phyloP scores from a whole-genome alignment of 2,329 filamentous ascomycete species.

The Leptographium lundbergii region DNA sequence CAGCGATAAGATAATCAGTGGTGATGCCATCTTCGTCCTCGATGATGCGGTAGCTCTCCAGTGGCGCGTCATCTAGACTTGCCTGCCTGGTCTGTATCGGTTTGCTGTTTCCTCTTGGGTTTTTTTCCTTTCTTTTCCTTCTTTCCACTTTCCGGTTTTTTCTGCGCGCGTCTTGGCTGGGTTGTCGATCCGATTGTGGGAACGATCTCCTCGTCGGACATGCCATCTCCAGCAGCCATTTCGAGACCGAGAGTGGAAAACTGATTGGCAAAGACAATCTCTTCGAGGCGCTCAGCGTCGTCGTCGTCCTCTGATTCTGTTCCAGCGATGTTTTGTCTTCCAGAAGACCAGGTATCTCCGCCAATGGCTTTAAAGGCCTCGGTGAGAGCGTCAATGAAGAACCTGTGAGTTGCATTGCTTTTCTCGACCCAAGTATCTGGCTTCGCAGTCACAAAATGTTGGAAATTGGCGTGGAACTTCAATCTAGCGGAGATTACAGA shows the following conservation, averaged over 20 bases:
- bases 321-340: background rate
- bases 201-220: background rate
- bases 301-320: constrained; percentile 11
- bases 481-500: constrained; percentile 25
- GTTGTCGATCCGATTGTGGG: too few relatives aligned
- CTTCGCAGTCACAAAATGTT: constrained; percentile 18
- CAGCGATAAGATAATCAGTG: constrained; percentile 31
- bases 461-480: constrained; percentile 17
- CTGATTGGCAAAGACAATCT: constrained; percentile 17
- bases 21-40: constrained; percentile 19
- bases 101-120: constrained; percentile 14
- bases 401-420: constrained; percentile 26
- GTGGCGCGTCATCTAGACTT: constrained; percentile 23
- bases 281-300: constrained; percentile 9
- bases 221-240: constrained; percentile 7
- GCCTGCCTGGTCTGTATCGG: constrained; percentile 10
- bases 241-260: constrained; percentile 16
- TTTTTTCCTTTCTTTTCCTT: constrained; percentile 11
- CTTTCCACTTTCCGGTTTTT: background rate
- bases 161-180: background rate
- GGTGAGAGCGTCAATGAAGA: constrained; percentile 28
- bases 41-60: constrained; percentile 21
- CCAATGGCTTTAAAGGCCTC: constrained; percentile 24
- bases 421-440: constrained; percentile 23
- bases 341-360: constrained; percentile 11